Conservation (phyloP, 305 asterid genomes). For the Galium porrigens region DNA sequence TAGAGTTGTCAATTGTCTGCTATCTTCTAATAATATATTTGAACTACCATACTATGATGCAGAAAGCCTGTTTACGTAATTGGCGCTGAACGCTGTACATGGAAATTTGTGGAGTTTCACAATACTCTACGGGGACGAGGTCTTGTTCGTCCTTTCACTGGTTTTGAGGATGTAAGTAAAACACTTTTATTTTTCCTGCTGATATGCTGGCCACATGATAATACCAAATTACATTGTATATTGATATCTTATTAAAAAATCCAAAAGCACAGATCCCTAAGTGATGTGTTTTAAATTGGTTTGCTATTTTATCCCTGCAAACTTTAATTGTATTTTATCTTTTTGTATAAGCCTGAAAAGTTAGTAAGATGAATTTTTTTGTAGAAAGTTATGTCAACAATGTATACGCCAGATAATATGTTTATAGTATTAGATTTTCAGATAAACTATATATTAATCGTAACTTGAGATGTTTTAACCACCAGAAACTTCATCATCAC, state of each 20-base stretch:
- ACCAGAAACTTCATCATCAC: neutral
- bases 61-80: slow-evolving; percentile 94
- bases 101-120: slow-evolving; percentile 87
- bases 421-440: neutral
- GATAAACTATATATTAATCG: neutral
- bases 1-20: neutral
- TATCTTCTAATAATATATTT: neutral
- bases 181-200: slow-evolving; percentile 3
- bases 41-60: slow-evolving; percentile 16
- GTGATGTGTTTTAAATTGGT: neutral
- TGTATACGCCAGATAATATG: neutral
- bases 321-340: neutral
- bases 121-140: slow-evolving; percentile 65
- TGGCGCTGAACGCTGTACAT: slow-evolving; percentile 82
- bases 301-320: too few relatives aligned
- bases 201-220: neutral
- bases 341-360: neutral
- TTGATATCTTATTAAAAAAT: too few relatives aligned
- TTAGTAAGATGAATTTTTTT: neutral
- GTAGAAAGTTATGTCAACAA: neutral
- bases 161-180: slow-evolving; percentile 89
- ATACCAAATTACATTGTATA: neutral
- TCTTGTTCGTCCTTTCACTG: slow-evolving; percentile 81
- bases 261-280: neutral
- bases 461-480: neutral